Percentiles rank a stretch among this genome's conserved stretches.
Conservation (phyloP, 805 yeast genomes). For the Candida hungchunana region DNA sequence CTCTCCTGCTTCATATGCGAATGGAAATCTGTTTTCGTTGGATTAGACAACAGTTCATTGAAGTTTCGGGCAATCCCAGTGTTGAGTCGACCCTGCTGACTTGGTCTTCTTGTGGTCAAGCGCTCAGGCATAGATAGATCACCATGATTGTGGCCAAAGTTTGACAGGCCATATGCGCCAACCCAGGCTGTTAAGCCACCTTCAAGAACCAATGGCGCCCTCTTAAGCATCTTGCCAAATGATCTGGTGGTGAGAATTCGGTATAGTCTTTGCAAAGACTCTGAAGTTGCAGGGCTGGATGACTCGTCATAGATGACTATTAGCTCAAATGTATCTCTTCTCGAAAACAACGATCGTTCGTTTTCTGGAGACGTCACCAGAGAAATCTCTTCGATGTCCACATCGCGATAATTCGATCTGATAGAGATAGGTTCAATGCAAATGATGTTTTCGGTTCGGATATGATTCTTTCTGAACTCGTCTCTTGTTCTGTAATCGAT, state of each 20-base stretch:
- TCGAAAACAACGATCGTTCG: slow-evolving; percentile 51
- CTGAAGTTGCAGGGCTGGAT: slow-evolving; percentile 2
- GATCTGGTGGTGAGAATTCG: slow-evolving; percentile 34
- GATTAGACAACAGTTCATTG: slow-evolving; percentile 18
- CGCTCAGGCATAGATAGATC: slow-evolving; percentile 13
- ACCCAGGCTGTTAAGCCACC: slow-evolving; percentile 56
- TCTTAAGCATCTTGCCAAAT: slow-evolving; percentile 32
- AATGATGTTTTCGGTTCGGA: slow-evolving; percentile 51
- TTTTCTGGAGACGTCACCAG: slow-evolving; percentile 49
- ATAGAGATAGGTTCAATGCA: slow-evolving; percentile 74
- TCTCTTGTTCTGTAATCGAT: slow-evolving; percentile 66
- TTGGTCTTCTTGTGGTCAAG: slow-evolving; percentile 13
- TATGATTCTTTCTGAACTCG: slow-evolving; percentile 61
- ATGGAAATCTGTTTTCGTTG: slow-evolving; percentile 17
- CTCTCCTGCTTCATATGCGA: too few species aligned
- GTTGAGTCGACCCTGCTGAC: slow-evolving; percentile 1
- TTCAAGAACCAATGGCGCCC: slow-evolving; percentile 40
- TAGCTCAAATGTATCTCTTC: slow-evolving; percentile 52
- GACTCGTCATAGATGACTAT: slow-evolving; percentile 50
- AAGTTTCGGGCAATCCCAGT: slow-evolving; percentile 11
- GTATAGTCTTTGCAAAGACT: slow-evolving; percentile 12
- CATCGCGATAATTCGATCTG: slow-evolving; percentile 46
- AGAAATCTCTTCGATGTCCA: slow-evolving; percentile 63
- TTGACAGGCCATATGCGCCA: slow-evolving; percentile 16
- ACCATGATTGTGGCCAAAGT: slow-evolving; percentile 21